Percentiles rank a stretch among this genome's conserved stretches.
These are phyloP conservation scores for Eucalyptus microcorys DNA, from an alignment of 345 rosid species.

Conservation along the genomic window DNA sequence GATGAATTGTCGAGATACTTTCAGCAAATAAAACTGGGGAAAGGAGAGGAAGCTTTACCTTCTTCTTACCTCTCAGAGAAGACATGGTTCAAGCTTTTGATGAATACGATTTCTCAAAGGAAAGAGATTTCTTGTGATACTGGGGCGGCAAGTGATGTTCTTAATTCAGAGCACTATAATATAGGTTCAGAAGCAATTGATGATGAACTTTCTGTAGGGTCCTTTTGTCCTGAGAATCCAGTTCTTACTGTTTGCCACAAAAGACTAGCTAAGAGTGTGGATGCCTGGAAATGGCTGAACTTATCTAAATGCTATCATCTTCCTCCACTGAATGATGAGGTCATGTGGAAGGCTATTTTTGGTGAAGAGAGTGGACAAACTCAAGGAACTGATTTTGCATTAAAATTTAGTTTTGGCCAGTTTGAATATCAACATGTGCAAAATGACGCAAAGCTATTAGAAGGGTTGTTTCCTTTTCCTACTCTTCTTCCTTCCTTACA, in stretches of 20 bases:
- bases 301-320: constrained; percentile 44
- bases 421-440: constrained; percentile 48
- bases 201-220: constrained; percentile 8
- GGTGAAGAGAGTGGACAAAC: constrained; percentile 12
- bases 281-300: constrained; percentile 45
- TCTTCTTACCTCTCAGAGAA: constrained; percentile 25
- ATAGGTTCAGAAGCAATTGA: constrained; percentile 2
- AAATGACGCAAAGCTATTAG: constrained; percentile 41
- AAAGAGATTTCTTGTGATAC: constrained; percentile 14
- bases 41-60: constrained; percentile 15
- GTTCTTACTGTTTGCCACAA: constrained; percentile 47
- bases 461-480: constrained; percentile 85
- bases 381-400: constrained; percentile 58
- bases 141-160: constrained; percentile 8
- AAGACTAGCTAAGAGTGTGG: constrained; percentile 34
- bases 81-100: constrained; percentile 49
- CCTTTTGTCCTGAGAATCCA: constrained; percentile 79
- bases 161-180: constrained; percentile 3
- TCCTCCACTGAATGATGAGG: constrained; percentile 74
- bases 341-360: constrained; percentile 51
- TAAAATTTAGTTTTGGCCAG: constrained; percentile 65
- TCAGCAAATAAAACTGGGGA: constrained; percentile 14
- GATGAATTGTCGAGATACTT: constrained; percentile 54
- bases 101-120: constrained; percentile 27
- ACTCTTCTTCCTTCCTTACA: constrained; percentile 79